phyloP scores from a whole-genome alignment of 371 early-diverging fungal genomes.

The Mucor racemosus region DNA sequence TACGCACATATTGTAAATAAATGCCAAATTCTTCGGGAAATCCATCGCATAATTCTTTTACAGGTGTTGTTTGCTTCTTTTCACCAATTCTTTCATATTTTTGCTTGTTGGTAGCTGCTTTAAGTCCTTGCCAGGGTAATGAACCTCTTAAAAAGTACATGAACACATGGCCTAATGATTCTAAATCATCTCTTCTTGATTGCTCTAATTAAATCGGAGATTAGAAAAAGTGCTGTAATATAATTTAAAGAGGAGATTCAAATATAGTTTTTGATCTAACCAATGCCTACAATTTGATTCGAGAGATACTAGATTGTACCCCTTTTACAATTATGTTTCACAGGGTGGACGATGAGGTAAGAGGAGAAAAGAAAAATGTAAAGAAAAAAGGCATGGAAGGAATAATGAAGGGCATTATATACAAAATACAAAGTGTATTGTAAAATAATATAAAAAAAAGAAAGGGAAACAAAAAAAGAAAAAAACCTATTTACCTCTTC shows the following conservation, averaged over 20 bases:
- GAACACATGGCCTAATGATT: constrained; percentile 98
- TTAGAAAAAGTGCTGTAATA: constrained; percentile 2
- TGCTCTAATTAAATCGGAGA: constrained; percentile 68
- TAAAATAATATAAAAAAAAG: too few relatives aligned
- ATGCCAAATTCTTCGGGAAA: constrained; percentile 94
- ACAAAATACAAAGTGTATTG: background rate
- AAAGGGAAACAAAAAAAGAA: background rate
- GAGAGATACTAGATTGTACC: background rate
- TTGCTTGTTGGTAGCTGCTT: constrained; percentile 98
- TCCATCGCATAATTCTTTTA: constrained; percentile 93
- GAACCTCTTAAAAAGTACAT: constrained; percentile 98
- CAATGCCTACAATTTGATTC: background rate
- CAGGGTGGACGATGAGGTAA: background rate
- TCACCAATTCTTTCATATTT: constrained; percentile 99
- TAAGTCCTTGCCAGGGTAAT: constrained; percentile 99
- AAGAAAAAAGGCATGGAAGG: background rate
- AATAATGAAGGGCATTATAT: background rate
- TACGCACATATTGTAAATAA: constrained; percentile 93
- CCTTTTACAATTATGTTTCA: background rate
- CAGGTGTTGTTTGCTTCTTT: constrained; percentile 93
- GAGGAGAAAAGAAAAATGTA: background rate
- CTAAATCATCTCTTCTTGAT: constrained; percentile 98
- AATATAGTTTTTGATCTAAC: background rate
- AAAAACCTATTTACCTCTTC: constrained; percentile 52
- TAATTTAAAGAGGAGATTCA: background rate